Conservation (phyloP, 2,329 filamentous ascomycete species). For the Penicillium sp. region DNA sequence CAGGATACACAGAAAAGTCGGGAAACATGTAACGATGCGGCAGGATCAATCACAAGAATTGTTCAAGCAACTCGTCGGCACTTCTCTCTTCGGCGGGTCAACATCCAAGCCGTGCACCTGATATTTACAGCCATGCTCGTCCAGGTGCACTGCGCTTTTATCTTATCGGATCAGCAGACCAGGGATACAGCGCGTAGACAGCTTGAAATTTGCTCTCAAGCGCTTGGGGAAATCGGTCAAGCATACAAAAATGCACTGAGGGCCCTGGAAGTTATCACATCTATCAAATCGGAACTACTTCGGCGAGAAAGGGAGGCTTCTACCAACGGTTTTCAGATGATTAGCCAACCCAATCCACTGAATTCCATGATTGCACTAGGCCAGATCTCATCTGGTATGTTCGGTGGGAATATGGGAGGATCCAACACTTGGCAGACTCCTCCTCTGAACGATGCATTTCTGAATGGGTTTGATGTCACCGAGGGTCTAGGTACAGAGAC, state of each 20-base stretch:
- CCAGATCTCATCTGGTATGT: neutral
- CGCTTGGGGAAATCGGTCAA: constrained; percentile 20
- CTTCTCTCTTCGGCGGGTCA: constrained; percentile 19
- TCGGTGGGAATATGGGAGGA: neutral
- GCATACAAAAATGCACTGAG: constrained; percentile 22
- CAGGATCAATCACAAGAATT: neutral
- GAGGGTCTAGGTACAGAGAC: neutral
- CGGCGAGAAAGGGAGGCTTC: neutral
- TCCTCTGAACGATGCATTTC: neutral
- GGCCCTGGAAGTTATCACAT: constrained; percentile 22
- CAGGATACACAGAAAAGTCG: neutral
- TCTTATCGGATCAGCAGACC: constrained; percentile 10
- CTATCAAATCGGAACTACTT: constrained; percentile 19
- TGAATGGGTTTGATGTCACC: neutral
- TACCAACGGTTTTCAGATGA: neutral
- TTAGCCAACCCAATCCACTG: neutral
- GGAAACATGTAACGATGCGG: neutral
- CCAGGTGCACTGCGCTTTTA: constrained; percentile 22
- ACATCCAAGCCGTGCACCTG: constrained; percentile 24
- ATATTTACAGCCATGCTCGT: constrained; percentile 24
- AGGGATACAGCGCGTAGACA: constrained; percentile 17
- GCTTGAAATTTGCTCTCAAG: constrained; percentile 24
- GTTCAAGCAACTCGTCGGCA: constrained; percentile 18
- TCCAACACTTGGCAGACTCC: neutral
- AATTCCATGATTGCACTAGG: neutral